Evolutionary conservation across 371 early-diverging fungal species (phyloP).

Genomic region (Choanephora cucurbitarum): DNA sequence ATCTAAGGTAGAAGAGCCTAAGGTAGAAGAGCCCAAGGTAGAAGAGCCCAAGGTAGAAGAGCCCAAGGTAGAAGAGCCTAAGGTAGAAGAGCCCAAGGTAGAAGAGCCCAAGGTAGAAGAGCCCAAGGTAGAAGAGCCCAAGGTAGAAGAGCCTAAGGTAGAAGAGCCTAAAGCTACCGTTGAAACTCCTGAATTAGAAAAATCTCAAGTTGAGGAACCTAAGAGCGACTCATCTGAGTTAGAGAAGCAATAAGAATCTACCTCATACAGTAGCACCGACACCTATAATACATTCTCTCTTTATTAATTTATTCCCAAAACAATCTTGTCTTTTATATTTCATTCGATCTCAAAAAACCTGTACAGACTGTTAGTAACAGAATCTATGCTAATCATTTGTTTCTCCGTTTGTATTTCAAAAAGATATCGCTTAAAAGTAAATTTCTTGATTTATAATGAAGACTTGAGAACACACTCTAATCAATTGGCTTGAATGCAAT

Average conservation of each 20-base stretch:
- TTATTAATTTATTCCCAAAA: no score
- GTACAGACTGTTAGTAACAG: no score
- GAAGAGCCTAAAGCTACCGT: neutral
- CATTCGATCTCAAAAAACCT: no score
- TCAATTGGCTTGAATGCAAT: no score
- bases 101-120: neutral
- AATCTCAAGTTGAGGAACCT: neutral
- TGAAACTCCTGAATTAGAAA: neutral
- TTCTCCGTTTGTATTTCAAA: no score
- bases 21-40: neutral
- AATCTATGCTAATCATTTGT: no score
- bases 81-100: neutral
- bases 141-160: neutral
- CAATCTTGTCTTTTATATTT: no score
- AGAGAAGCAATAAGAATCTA: slow-evolving; percentile 3
- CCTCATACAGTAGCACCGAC: slow-evolving; percentile 23
- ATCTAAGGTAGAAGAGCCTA: neutral
- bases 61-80: neutral
- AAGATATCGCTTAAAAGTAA: no score
- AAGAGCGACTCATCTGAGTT: neutral
- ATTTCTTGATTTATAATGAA: no score
- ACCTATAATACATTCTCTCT: no score
- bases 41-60: neutral
- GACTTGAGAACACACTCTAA: no score
- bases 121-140: neutral